Conservation (phyloP, 257 asterid genomes). For the Solanum pennellii region DNA sequence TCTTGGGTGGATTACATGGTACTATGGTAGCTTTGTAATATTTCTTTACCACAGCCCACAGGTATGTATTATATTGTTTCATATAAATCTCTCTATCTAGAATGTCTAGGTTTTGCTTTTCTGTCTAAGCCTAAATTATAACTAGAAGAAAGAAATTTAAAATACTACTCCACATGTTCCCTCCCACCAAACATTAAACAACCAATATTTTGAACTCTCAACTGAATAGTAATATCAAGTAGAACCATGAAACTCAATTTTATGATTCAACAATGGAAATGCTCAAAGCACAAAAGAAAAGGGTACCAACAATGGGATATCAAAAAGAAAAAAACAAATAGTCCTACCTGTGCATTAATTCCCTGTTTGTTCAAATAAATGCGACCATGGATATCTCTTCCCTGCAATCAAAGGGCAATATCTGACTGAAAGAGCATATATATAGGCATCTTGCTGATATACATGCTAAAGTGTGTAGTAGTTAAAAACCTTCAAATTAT, state of each 20-base stretch:
- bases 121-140: background rate
- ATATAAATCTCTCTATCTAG: background rate
- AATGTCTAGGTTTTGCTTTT: background rate
- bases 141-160: background rate
- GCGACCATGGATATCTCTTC: constrained; percentile 75
- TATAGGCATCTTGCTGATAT: background rate
- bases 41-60: background rate
- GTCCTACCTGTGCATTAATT: constrained; percentile 83
- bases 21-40: background rate
- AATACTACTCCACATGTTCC: background rate
- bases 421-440: background rate
- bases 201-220: background rate
- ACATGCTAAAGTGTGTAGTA: background rate
- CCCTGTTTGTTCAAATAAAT: constrained; percentile 93
- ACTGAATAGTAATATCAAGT: background rate
- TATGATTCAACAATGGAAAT: background rate
- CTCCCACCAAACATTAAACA: background rate
- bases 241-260: background rate
- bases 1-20: background rate
- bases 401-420: constrained; percentile 26
- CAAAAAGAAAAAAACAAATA: background rate
- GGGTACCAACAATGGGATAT: background rate
- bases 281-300: background rate
- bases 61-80: background rate
- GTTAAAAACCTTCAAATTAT: background rate